phyloP scores from a whole-genome alignment of 768 basidiomycete species.

The Rhodotorula graminis region DNA sequence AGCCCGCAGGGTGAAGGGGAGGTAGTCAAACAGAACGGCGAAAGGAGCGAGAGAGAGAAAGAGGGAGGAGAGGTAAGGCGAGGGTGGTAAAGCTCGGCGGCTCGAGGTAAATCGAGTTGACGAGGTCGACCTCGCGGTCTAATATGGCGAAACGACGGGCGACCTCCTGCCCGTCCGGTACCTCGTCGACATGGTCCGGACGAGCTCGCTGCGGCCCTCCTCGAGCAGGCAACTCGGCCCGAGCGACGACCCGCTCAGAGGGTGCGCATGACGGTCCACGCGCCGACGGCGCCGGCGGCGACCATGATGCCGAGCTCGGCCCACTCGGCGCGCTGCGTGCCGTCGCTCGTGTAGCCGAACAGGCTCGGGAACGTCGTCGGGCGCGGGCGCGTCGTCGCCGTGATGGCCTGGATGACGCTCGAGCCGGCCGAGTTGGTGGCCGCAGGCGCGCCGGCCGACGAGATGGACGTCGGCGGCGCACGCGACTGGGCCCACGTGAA shows the following conservation, averaged over 20 bases:
- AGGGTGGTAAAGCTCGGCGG: too few species aligned
- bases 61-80: background rate
- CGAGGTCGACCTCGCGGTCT: background rate
- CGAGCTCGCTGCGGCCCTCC: too few species aligned
- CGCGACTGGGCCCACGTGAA: constrained; percentile 39
- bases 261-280: constrained; percentile 34
- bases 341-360: constrained; percentile 34
- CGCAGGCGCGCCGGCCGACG: constrained; percentile 27
- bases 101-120: background rate
- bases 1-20: background rate
- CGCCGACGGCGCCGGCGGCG: constrained; percentile 26
- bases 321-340: constrained; percentile 25
- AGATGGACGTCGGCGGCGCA: constrained; percentile 33
- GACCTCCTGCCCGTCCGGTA: too few species aligned
- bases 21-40: background rate
- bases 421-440: constrained; percentile 35
- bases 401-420: constrained; percentile 32
- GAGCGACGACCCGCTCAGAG: constrained; percentile 6
- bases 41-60: background rate
- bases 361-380: constrained; percentile 38
- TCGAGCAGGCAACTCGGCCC: too few species aligned
- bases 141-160: background rate
- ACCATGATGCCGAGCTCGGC: constrained; percentile 33
- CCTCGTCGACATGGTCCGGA: too few species aligned
- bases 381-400: constrained; percentile 32